Evolutionary conservation across 148 eudicot genomes (phyloP).

Genomic region (Amaranthus cruentus): DNA sequence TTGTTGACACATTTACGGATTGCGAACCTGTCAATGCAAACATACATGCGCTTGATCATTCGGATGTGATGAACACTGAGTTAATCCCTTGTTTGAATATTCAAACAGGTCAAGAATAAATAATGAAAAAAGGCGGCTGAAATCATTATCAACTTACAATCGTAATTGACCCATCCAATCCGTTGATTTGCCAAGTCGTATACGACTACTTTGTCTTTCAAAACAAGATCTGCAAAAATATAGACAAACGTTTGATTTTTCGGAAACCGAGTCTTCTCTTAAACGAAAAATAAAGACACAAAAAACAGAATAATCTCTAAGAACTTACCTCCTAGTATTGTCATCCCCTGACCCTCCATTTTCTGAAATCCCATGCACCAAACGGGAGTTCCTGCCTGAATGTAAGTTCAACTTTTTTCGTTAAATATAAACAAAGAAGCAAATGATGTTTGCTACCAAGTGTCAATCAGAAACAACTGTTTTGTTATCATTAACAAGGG

Average conservation of each 20-base stretch:
- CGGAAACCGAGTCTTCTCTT: not conserved
- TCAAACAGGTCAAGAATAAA: not conserved
- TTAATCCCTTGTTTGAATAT: not conserved
- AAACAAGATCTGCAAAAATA: conserved; percentile 62
- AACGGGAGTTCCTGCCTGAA: conserved; percentile 70
- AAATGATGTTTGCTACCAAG: too few relatives aligned
- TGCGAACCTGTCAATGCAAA: conserved; percentile 46
- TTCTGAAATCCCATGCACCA: conserved; percentile 99
- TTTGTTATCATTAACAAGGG: too few relatives aligned
- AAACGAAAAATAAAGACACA: too few relatives aligned
- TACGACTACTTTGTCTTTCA: conserved; percentile 81
- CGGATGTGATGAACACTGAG: not conserved
- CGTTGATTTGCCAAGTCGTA: conserved; percentile 87
- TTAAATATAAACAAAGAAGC: not conserved
- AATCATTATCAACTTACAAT: conserved; percentile 55
- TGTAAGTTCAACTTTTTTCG: not conserved
- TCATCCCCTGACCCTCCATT: conserved; percentile 65
- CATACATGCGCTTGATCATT: not conserved
- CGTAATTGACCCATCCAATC: conserved; percentile 90
- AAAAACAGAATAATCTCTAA: not conserved
- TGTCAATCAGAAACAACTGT: too few relatives aligned
- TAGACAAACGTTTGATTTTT: not conserved
- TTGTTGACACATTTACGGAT: conserved; percentile 67
- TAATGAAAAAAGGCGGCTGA: not conserved
- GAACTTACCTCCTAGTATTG: conserved; percentile 83